Conservation (phyloP, 2,329 filamentous ascomycete species). For the Fusarium buharicum region DNA sequence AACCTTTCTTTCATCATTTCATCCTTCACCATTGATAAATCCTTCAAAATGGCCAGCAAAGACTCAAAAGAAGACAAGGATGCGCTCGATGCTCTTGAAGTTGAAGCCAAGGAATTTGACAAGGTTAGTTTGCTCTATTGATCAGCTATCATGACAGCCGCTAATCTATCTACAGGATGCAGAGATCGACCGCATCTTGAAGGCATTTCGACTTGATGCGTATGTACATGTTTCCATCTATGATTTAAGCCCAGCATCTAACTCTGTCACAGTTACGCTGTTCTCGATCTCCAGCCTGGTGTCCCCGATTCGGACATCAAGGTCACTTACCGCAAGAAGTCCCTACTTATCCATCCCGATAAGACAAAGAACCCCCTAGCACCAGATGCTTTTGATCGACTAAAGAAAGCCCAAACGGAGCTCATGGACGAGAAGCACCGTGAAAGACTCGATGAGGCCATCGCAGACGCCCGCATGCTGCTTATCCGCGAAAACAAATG, state of each 20-base stretch:
- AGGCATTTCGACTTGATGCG: constrained; percentile 81
- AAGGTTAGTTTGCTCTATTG: constrained; percentile 68
- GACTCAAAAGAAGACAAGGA: constrained; percentile 70
- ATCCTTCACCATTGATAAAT: not conserved
- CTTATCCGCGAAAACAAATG: constrained; percentile 95
- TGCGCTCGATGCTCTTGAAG: constrained; percentile 82
- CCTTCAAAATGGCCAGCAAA: constrained; percentile 51
- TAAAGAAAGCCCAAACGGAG: constrained; percentile 92
- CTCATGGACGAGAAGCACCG: constrained; percentile 96
- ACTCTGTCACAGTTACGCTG: constrained; percentile 75
- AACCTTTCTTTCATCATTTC: constrained; percentile 15
- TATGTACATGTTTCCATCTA: constrained; percentile 46
- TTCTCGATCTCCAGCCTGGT: constrained; percentile 94
- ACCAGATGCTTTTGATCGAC: constrained; percentile 93
- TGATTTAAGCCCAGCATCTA: not conserved
- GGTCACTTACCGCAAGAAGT: constrained; percentile 92
- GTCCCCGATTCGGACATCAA: constrained; percentile 98
- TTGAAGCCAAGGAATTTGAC: constrained; percentile 88
- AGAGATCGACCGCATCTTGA: constrained; percentile 93
- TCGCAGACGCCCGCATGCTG: constrained; percentile 94
- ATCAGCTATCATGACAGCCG: constrained; percentile 8
- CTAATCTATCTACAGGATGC: constrained; percentile 71
- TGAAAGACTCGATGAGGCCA: constrained; percentile 87
- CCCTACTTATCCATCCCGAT: constrained; percentile 98
- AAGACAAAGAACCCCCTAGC: constrained; percentile 92